A percentile compares a stretch with the other conserved stretches of the same genome.
These are phyloP conservation scores for Diversispora eburnea DNA, from an alignment of 192 early-diverging fungal species.

Conservation along the genomic window DNA sequence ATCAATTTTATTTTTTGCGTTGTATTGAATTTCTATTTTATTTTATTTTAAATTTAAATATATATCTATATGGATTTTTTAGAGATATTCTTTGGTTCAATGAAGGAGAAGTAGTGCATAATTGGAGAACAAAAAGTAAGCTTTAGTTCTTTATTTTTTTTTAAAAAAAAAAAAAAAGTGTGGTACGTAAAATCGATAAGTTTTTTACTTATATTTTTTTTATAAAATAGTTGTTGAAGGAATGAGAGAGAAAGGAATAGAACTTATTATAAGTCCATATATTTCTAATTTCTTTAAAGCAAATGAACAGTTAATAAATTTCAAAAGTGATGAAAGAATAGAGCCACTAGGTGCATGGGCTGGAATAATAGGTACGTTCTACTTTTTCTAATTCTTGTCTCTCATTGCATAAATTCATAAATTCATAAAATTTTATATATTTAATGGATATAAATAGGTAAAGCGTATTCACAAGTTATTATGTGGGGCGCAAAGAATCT, in stretches of 20 bases:
- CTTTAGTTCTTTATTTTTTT: neutral
- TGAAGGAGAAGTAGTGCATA: neutral
- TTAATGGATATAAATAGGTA: no score
- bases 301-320: neutral
- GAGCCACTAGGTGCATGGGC: neutral
- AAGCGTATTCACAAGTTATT: neutral
- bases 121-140: neutral
- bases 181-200: no score
- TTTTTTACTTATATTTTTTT: neutral
- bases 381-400: neutral
- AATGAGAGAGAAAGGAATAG: conserved; percentile 2
- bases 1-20: neutral
- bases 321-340: neutral
- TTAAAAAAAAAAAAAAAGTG: neutral
- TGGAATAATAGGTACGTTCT: neutral
- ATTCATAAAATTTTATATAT: neutral
- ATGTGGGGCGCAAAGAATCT: conserved; percentile 11
- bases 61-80: neutral
- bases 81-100: conserved; percentile 1
- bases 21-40: neutral
- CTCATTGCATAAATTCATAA: neutral
- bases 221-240: conserved; percentile 2
- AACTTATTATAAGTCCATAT: conserved; percentile 5
- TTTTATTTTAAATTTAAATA: neutral
- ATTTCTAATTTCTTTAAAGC: neutral